Evolutionary conservation across 2,329 filamentous ascomycete species (phyloP).

Genomic region (Botrytis porri): DNA sequence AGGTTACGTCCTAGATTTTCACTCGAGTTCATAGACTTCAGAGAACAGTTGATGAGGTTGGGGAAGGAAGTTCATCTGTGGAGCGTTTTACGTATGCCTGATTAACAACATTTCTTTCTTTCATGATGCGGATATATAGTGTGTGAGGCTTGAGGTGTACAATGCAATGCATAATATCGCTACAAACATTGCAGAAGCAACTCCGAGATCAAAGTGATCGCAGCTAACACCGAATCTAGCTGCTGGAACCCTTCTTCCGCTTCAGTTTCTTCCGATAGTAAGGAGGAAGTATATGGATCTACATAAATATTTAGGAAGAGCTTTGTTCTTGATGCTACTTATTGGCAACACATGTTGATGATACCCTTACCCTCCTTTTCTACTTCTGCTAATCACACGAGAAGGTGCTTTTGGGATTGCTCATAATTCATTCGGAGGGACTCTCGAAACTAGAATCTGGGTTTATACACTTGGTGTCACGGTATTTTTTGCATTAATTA

Average conservation of each 20-base stretch:
- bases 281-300: not conserved
- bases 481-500: not conserved
- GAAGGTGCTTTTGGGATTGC: conserved; percentile 10
- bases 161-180: not conserved
- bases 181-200: not conserved
- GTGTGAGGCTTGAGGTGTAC: not conserved
- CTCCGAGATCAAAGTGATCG: not conserved
- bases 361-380: not conserved
- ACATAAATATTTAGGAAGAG: conserved; percentile 2
- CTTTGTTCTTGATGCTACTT: not conserved
- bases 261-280: conserved; percentile 13
- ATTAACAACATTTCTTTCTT: not conserved
- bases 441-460: conserved; percentile 10
- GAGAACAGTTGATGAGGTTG: not conserved
- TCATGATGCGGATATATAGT: not conserved
- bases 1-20: not conserved
- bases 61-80: conserved; percentile 6
- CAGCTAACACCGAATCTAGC: not conserved
- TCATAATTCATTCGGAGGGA: conserved; percentile 4
- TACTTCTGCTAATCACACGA: not conserved
- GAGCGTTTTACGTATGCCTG: conserved; percentile 16
- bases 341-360: conserved; percentile 6
- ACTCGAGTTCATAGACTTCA: not conserved
- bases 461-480: conserved; percentile 1
- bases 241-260: conserved; percentile 11